Conservation (phyloP, 2,329 filamentous ascomycete species). For the Calycina herbarum region DNA sequence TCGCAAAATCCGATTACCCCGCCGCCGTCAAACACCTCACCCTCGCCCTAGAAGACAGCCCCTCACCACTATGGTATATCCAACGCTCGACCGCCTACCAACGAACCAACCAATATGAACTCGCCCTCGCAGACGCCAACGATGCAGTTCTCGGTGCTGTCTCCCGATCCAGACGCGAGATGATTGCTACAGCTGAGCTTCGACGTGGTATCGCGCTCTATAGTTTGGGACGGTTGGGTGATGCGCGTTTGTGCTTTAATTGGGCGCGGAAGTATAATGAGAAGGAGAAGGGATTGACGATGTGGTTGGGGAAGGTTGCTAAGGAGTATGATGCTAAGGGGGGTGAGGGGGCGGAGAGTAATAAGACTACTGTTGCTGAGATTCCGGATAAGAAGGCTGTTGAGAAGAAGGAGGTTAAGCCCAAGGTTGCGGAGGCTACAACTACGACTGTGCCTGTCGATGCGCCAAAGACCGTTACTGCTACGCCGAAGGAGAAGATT, state of each 20-base stretch:
- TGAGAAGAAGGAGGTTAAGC: conserved; percentile 13
- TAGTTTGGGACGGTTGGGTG: conserved; percentile 68
- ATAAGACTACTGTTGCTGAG: conserved; percentile 49
- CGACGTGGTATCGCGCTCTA: conserved; percentile 75
- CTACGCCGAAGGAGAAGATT: conserved; percentile 56
- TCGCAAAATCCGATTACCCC: conserved; percentile 62
- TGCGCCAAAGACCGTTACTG: conserved; percentile 20
- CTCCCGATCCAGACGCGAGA: conserved; percentile 70
- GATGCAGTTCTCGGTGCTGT: conserved; percentile 61
- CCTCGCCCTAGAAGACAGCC: conserved; percentile 65
- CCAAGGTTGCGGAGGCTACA: neutral
- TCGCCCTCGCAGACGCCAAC: conserved; percentile 70
- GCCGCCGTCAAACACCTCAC: conserved; percentile 69
- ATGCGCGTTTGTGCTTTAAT: conserved; percentile 70
- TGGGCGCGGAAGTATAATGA: conserved; percentile 54
- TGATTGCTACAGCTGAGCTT: conserved; percentile 79
- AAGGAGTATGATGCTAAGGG: conserved; percentile 50
- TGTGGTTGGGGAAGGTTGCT: conserved; percentile 59
- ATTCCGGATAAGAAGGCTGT: conserved; percentile 48
- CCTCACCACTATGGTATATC: conserved; percentile 78
- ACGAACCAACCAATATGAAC: conserved; percentile 58
- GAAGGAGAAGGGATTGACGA: conserved; percentile 52
- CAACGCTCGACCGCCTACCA: conserved; percentile 79
- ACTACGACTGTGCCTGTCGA: neutral
- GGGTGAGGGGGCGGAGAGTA: conserved; percentile 49